Base-by-base conservation (phyloP, 1,284 basidiomycete genomes). In the Trichosporon coremiiforme region DNA sequence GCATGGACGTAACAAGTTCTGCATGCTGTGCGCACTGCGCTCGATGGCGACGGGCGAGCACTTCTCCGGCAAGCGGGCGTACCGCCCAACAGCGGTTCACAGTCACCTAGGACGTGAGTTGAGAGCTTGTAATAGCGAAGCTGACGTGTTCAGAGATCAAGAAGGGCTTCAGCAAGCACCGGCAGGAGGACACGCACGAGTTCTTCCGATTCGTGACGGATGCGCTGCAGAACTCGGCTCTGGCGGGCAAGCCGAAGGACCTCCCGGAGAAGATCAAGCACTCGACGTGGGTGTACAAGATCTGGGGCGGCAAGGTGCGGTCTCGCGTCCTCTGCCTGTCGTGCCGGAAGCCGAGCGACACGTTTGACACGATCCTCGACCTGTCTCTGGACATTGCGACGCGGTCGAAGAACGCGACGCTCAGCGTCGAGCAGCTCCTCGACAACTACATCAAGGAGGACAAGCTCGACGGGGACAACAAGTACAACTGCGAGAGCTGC, bases 181-280 rank as follows among this genome's bases (percentile, higher is more conserved):
- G 94, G 73, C 97, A 99, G 83, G 97, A 99, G 82, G 97, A 99
- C 82, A 91, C 96, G 3, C 97, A 99, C 82, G 97, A 99, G 83
- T 99, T 99, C 79, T 88, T 99, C 66, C 90, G 97, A 35, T 97
- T 98, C 82, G 90, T 92, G 29, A 90, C 98, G 45, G 97, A 99
- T 78, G 91, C 91, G 31, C 83, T 98, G 68, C 95, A 98, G 83
- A 92, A 90, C 78, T 89, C 91, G 9, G 93, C 91, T 79, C 85
- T 96, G 67, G 87, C 88, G 60, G 91, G 90, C 25, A 83, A 88
- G 66, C 86, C 90, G 69, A 88, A 89, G 91, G 93, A 94, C 87
- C 76, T 90, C 13, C 90, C 94, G 66, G 87, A 88, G 29, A 90
- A 90, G 75, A 77, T 95, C 63, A 91, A 93, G 10, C 91, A 95